These are phyloP conservation scores for Brettanomyces anomalus DNA, from an alignment of 805 yeast genomes.

Conservation along the genomic window DNA sequence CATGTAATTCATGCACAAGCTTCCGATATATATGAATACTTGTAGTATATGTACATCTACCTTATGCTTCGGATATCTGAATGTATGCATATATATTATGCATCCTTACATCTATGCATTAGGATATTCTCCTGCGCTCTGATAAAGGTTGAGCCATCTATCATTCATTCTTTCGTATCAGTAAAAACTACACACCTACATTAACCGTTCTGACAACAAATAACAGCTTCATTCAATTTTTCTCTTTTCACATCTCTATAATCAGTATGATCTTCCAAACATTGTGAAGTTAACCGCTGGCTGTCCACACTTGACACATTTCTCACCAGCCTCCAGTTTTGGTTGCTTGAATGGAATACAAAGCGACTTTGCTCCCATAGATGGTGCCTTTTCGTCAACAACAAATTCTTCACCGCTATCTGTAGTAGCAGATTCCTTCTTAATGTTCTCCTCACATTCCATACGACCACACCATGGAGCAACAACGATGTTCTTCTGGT, in stretches of 20 bases:
- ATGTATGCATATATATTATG: too few relatives aligned
- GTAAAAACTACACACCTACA: too few relatives aligned
- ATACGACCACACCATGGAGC: conserved; percentile 97
- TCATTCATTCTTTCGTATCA: too few relatives aligned
- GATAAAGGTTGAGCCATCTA: too few relatives aligned
- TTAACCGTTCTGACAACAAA: too few relatives aligned
- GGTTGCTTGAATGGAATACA: conserved; percentile 97
- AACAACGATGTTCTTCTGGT: conserved; percentile 80
- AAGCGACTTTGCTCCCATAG: conserved; percentile 98
- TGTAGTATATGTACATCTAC: too few relatives aligned
- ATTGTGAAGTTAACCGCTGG: conserved; percentile 77
- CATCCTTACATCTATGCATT: too few relatives aligned
- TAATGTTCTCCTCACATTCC: conserved; percentile 95
- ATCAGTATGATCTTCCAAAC: conserved; percentile 93
- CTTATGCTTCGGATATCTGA: too few relatives aligned
- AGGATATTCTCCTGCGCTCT: too few relatives aligned
- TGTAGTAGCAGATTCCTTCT: conserved; percentile 75
- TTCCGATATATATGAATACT: too few relatives aligned
- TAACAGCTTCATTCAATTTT: too few relatives aligned
- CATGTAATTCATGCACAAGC: too few relatives aligned
- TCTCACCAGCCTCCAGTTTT: conserved; percentile 62
- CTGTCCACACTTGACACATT: conserved; percentile 79
- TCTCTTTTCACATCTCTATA: background rate
- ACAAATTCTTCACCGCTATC: conserved; percentile 80
- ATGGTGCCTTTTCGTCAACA: conserved; percentile 92